phyloP scores from a whole-genome alignment of 73 alveolate genomes.

The Breviolum minutum region DNA sequence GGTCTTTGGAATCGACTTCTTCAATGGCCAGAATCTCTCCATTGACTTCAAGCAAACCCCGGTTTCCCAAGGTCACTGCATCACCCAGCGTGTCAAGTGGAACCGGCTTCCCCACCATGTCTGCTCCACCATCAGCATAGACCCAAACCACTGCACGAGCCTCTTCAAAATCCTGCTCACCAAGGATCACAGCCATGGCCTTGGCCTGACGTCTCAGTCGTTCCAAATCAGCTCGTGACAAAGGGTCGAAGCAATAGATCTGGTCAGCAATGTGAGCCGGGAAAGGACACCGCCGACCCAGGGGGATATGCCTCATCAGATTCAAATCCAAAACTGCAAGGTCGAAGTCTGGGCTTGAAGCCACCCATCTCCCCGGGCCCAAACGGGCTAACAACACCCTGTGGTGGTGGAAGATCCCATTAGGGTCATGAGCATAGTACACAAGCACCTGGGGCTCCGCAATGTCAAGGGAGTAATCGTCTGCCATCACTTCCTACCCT shows the following conservation, averaged over 20 bases:
- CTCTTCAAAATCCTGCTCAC: neutral
- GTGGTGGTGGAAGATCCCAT: neutral
- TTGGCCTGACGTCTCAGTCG: conserved; percentile 1
- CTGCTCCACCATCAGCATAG: neutral
- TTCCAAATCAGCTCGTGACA: neutral
- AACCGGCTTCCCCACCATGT: neutral
- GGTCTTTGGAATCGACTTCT: neutral
- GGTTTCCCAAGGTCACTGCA: neutral
- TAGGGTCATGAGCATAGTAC: neutral
- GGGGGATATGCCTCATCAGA: neutral
- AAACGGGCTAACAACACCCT: neutral
- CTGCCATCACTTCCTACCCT: neutral
- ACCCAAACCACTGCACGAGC: neutral
- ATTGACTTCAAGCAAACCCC: neutral
- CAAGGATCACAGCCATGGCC: conserved; percentile 18
- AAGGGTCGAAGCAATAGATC: conserved; percentile 2
- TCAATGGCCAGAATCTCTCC: neutral
- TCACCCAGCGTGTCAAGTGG: neutral
- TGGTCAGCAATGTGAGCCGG: conserved; percentile 27
- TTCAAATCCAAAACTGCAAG: neutral
- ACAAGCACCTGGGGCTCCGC: neutral
- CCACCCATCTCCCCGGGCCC: neutral
- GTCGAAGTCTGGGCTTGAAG: neutral
- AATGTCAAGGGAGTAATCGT: too few species aligned
- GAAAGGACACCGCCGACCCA: neutral